Evolutionary conservation across 352 stramenopile species (phyloP).

Genomic region (Phytophthora brassicae): DNA sequence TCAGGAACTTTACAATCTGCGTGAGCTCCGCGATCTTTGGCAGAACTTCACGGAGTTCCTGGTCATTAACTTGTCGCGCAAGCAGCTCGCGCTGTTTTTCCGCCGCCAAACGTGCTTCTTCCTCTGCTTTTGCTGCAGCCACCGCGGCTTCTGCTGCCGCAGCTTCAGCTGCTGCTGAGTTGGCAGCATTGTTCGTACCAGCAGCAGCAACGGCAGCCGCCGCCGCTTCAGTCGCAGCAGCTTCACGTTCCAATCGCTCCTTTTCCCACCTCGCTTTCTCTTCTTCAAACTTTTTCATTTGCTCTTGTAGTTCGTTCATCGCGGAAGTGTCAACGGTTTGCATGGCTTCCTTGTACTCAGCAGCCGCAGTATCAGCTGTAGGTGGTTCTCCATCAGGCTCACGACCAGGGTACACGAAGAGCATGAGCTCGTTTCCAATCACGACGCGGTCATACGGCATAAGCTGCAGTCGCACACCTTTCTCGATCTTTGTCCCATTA

Average conservation of each 20-base stretch:
- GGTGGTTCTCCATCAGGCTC: slow-evolving; percentile 57
- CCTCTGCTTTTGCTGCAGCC: slow-evolving; percentile 39
- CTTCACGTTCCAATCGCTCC: slow-evolving; percentile 63
- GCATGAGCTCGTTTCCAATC: slow-evolving; percentile 87
- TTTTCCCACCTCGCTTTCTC: slow-evolving; percentile 89
- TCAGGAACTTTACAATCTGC: slow-evolving; percentile 90
- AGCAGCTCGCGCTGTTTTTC: slow-evolving; percentile 70
- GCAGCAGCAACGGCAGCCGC: slow-evolving; percentile 37
- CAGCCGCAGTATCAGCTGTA: slow-evolving; percentile 81
- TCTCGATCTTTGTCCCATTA: slow-evolving; percentile 81
- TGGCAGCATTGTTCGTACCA: slow-evolving; percentile 17
- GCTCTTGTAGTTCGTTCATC: slow-evolving; percentile 85
- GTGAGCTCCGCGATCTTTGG: slow-evolving; percentile 92
- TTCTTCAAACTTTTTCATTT: slow-evolving; percentile 89
- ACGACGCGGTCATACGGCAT: slow-evolving; percentile 73
- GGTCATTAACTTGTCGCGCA: slow-evolving; percentile 84
- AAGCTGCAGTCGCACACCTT: slow-evolving; percentile 43
- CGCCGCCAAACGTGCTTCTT: slow-evolving; percentile 30
- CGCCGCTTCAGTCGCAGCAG: slow-evolving; percentile 20
- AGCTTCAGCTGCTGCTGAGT: slow-evolving; percentile 20
- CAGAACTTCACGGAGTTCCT: slow-evolving; percentile 91
- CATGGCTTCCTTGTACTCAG: slow-evolving; percentile 87
- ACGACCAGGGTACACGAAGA: slow-evolving; percentile 70
- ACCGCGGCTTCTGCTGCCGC: slow-evolving; percentile 40
- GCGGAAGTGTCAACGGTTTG: slow-evolving; percentile 72